Evolutionary conservation across 1,284 basidiomycete genomes (phyloP).

Genomic region (Uromyces viciae-fabae): DNA sequence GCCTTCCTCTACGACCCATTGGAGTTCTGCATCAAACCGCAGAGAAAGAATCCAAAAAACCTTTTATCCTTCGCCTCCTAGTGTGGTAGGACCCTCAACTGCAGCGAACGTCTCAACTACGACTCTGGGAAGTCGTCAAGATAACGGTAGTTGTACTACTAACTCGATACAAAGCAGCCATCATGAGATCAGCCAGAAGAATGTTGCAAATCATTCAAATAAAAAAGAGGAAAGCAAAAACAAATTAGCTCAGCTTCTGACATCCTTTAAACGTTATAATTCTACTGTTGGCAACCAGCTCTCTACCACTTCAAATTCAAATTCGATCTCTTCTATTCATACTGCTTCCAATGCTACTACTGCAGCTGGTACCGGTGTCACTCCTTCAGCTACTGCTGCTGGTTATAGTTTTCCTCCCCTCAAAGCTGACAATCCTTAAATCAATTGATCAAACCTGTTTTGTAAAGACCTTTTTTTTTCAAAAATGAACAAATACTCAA

Average conservation of each 20-base stretch:
- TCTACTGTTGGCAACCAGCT: slow-evolving; percentile 22
- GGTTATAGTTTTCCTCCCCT: not conserved
- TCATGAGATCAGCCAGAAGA: not conserved
- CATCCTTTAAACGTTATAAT: slow-evolving; percentile 42
- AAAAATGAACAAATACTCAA: not conserved
- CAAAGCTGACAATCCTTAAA: not conserved
- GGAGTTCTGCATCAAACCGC: slow-evolving; percentile 34
- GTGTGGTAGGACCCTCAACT: not conserved
- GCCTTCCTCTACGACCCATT: slow-evolving; percentile 2
- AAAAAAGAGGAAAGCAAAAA: slow-evolving; percentile 38
- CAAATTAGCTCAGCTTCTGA: slow-evolving; percentile 35
- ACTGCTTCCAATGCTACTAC: not conserved
- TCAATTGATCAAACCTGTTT: no score
- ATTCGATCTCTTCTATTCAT: not conserved
- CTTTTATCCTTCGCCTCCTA: not conserved
- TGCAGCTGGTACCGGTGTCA: not conserved
- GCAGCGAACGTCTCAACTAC: not conserved
- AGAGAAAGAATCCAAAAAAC: slow-evolving; percentile 35
- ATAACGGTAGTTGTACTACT: not conserved
- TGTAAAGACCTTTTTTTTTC: no score
- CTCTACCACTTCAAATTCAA: not conserved
- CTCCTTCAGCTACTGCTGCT: not conserved
- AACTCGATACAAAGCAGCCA: not conserved
- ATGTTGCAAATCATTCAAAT: not conserved
- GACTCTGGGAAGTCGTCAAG: not conserved